Base-by-base conservation (phyloP, 169 alveolate species). In the Theileria orientalis region DNA sequence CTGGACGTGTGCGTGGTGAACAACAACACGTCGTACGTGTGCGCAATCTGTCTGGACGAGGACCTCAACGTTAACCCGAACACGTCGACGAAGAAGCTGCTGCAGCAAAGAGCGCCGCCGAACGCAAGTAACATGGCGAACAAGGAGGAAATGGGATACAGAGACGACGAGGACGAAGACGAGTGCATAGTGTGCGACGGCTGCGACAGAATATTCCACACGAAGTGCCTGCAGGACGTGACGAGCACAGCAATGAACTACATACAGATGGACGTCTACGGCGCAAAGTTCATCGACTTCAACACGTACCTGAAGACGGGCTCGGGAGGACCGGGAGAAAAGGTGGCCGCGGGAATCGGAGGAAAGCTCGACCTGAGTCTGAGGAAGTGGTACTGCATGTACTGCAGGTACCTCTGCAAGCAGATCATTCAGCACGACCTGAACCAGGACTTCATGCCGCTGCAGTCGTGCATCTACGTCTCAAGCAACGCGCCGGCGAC, bases 161-260 rank as follows among this genome's bases (percentile, higher is more conserved):
- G 46, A 63, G 73, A 63, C 11, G 73, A 63, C 16, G 46, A 19
- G 19, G 75, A 54, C 6, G 75, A 57, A 47, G 52, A 32, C 6
- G 86, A 62, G 3, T 69, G 78, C 32, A 90, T 86, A 35, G 79
- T 76, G 59, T 89, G 93, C 71, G 93, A 89, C 57, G 93, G 91
- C 0, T 89, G 93, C 64, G 93, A 89, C 44, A 72, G 93, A 19
- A 83, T 89, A 37, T 89, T 86, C 69, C 93, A 89, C 60, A 74
- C 82, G 23, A 60, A 69, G 30, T 89, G 93, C 59, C 57, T 85
- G 11, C 44, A 70, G 35, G 54, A 61, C 42, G 7, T 79, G 5
- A 72, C 32, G 29, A 25, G 19, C 44, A 73, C 83, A 11, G 73
- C 82, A 16, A 69, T 76, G 27, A 63, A 63, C 27, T 47, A 47